Conservation (phyloP, 2,329 filamentous ascomycete species). For the Fonsecaea nubica region DNA sequence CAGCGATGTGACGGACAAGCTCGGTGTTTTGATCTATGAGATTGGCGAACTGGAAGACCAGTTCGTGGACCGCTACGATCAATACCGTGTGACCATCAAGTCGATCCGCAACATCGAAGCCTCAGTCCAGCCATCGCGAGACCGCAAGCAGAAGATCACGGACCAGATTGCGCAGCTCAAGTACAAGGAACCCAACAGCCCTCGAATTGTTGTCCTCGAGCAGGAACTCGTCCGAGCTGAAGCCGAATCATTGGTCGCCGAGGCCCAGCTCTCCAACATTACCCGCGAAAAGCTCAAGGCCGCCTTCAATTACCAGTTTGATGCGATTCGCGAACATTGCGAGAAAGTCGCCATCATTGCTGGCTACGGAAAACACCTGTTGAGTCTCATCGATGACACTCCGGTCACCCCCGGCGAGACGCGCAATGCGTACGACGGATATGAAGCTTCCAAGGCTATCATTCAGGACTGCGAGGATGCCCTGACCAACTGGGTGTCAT, state of each 20-base stretch:
- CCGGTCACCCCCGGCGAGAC: constrained; percentile 98
- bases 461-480: constrained; percentile 99
- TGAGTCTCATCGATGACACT: constrained; percentile 94
- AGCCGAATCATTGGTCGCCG: constrained; percentile 97
- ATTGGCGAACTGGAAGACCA: constrained; percentile 98
- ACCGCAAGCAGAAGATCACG: constrained; percentile 99
- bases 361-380: constrained; percentile 95
- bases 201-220: constrained; percentile 95
- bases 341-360: constrained; percentile 99
- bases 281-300: constrained; percentile 99
- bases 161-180: constrained; percentile 98
- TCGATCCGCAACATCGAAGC: constrained; percentile 99
- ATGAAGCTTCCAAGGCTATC: constrained; percentile 97
- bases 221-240: constrained; percentile 98
- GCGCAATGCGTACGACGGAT: constrained; percentile 92
- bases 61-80: constrained; percentile 98
- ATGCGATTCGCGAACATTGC: constrained; percentile 94
- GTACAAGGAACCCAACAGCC: constrained; percentile 99
- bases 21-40: constrained; percentile 96
- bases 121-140: constrained; percentile 95
- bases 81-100: constrained; percentile 99
- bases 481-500: constrained; percentile 93
- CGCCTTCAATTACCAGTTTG: constrained; percentile 97
- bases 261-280: constrained; percentile 98
- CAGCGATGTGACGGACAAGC: constrained; percentile 97